phyloP scores from a whole-genome alignment of 208 protist species.

The Leishmania lainsoni region DNA sequence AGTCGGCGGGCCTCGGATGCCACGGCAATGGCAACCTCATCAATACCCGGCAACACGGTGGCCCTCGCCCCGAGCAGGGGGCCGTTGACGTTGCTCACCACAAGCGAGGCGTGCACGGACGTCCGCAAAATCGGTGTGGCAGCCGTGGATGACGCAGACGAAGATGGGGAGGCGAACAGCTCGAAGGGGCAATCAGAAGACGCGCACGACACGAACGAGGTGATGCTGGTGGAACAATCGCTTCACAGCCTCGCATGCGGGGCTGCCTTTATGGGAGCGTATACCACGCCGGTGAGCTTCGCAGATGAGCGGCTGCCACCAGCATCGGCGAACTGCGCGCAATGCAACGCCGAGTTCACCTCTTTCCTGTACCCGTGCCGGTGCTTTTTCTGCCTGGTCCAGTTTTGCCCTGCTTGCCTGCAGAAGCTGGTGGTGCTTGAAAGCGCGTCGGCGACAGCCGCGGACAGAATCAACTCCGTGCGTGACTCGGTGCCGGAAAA shows the following conservation, averaged over 20 bases:
- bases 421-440: slow-evolving; percentile 30
- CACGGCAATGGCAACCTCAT: not conserved
- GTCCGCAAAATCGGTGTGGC: not conserved
- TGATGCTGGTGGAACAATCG: not conserved
- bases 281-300: slow-evolving; percentile 11
- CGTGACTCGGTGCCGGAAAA: not conserved
- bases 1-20: not conserved
- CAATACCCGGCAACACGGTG: not conserved
- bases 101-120: not conserved
- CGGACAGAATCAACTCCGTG: not conserved
- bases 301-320: slow-evolving; percentile 47
- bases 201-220: not conserved
- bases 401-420: slow-evolving; percentile 68
- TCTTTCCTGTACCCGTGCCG: slow-evolving; percentile 61
- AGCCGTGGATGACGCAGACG: not conserved
- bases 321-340: slow-evolving; percentile 39
- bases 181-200: not conserved
- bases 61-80: not conserved
- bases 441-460: not conserved
- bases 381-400: slow-evolving; percentile 70
- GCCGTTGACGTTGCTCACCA: not conserved
- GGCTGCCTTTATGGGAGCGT: not conserved
- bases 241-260: not conserved
- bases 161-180: not conserved
- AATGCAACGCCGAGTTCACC: slow-evolving; percentile 68